Evolutionary conservation across 2,329 filamentous ascomycete genomes (phyloP).

Genomic region (Arthrocladium fulminans): DNA sequence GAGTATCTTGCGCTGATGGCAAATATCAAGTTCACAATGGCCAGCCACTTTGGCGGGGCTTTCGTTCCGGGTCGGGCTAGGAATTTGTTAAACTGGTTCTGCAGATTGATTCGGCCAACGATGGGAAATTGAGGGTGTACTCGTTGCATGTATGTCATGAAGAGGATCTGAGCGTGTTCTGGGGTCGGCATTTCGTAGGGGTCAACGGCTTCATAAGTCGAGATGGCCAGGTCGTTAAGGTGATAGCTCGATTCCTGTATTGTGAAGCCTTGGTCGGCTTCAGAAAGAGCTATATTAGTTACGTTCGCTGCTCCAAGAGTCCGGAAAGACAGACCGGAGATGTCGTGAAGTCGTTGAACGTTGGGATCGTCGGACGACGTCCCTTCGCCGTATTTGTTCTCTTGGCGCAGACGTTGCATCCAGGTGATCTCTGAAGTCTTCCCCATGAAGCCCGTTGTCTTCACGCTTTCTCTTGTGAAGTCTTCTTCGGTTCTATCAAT

Average conservation of each 20-base stretch:
- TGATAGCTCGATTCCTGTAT: slow-evolving; percentile 30
- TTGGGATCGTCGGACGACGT: slow-evolving; percentile 7
- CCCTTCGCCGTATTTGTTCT: slow-evolving; percentile 29
- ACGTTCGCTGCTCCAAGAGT: slow-evolving; percentile 8
- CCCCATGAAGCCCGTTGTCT: slow-evolving; percentile 37
- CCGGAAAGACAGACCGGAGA: slow-evolving; percentile 15
- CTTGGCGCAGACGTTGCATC: slow-evolving; percentile 35
- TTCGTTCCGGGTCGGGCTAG: slow-evolving; percentile 20
- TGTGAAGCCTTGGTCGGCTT: slow-evolving; percentile 24
- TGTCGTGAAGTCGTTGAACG: slow-evolving; percentile 7
- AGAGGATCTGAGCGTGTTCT: slow-evolving; percentile 33
- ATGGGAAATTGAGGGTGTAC: slow-evolving; percentile 39
- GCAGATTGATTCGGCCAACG: slow-evolving; percentile 34
- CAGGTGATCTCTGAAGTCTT: slow-evolving; percentile 40
- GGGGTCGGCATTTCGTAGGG: slow-evolving; percentile 34
- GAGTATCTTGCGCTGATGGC: slow-evolving; percentile 37
- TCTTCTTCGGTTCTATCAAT: slow-evolving; percentile 40
- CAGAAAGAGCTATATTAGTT: slow-evolving; percentile 18
- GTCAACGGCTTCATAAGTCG: slow-evolving; percentile 33
- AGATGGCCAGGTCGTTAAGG: slow-evolving; percentile 37
- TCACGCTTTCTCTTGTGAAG: slow-evolving; percentile 30
- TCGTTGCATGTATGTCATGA: slow-evolving; percentile 34
- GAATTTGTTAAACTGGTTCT: slow-evolving; percentile 33
- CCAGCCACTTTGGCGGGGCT: slow-evolving; percentile 36
- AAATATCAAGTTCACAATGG: slow-evolving; percentile 40